Conservation (phyloP, 495 filamentous ascomycete species). For the Bacidia gigantensis region DNA sequence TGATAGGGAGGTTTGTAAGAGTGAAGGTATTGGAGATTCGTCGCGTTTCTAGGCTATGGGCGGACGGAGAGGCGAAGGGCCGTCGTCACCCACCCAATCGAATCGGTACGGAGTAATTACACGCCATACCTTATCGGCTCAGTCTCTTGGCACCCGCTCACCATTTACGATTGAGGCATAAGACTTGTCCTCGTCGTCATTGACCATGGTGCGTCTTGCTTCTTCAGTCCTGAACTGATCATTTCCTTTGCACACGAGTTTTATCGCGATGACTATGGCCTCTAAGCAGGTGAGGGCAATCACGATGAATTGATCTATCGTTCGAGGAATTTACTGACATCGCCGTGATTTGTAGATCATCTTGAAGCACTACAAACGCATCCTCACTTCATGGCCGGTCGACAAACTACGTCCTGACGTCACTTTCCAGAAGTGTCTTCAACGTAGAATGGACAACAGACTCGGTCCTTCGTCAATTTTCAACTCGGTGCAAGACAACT, state of each 20-base stretch:
- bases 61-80: too few species aligned
- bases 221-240: too few species aligned
- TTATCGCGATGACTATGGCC: too few species aligned
- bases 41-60: neutral
- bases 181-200: too few species aligned
- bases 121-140: too few species aligned
- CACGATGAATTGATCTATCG: constrained; percentile 15
- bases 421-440: constrained; percentile 58
- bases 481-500: constrained; percentile 3
- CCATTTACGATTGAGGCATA: too few species aligned
- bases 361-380: constrained; percentile 46
- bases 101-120: too few species aligned
- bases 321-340: neutral
- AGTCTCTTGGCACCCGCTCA: too few species aligned
- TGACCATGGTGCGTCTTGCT: too few species aligned
- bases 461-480: constrained; percentile 11
- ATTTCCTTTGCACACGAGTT: too few species aligned
- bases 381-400: constrained; percentile 63
- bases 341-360: constrained; percentile 22
- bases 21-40: neutral
- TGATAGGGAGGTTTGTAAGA: neutral
- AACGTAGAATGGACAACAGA: constrained; percentile 39
- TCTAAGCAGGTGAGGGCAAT: neutral
- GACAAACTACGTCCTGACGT: constrained; percentile 65
- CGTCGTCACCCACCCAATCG: neutral